Evolutionary conservation across 2,329 filamentous ascomycete genomes (phyloP).

Genomic region (Paecilomyces niveus): DNA sequence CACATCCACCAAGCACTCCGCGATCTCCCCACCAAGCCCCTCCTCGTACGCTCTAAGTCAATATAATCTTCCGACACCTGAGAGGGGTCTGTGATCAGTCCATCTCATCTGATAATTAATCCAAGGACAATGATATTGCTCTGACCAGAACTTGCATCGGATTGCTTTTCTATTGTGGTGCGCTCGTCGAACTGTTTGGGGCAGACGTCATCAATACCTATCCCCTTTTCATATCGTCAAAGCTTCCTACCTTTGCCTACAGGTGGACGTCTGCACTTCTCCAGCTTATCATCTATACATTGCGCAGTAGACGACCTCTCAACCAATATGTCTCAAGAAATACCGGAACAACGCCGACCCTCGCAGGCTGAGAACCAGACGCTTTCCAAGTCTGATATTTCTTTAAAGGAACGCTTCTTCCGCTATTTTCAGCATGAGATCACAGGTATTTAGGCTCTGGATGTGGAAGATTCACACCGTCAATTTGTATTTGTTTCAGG

Average conservation of each 20-base stretch:
- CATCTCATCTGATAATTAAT: neutral
- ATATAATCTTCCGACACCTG: neutral
- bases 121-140: neutral
- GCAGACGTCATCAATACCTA: conserved; percentile 11
- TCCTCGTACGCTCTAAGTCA: neutral
- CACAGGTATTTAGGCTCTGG: conserved; percentile 46
- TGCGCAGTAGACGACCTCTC: neutral
- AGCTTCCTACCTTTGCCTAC: neutral
- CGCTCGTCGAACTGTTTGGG: neutral
- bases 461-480: neutral
- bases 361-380: conserved; percentile 27
- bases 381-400: conserved; percentile 28
- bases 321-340: conserved; percentile 23
- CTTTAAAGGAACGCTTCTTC: conserved; percentile 72
- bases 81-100: neutral
- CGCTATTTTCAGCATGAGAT: conserved; percentile 73
- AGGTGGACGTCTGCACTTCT: neutral
- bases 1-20: neutral
- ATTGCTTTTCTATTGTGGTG: neutral
- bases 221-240: neutral
- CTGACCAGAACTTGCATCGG: neutral
- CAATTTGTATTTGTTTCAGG: conserved; percentile 1
- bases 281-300: neutral
- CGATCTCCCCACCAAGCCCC: neutral
- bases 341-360: conserved; percentile 19